Percentiles rank a stretch among this genome's conserved stretches.
These are phyloP conservation scores for Fusarium sp. DNA, from an alignment of 2,329 filamentous ascomycete species.

Conservation along the genomic window DNA sequence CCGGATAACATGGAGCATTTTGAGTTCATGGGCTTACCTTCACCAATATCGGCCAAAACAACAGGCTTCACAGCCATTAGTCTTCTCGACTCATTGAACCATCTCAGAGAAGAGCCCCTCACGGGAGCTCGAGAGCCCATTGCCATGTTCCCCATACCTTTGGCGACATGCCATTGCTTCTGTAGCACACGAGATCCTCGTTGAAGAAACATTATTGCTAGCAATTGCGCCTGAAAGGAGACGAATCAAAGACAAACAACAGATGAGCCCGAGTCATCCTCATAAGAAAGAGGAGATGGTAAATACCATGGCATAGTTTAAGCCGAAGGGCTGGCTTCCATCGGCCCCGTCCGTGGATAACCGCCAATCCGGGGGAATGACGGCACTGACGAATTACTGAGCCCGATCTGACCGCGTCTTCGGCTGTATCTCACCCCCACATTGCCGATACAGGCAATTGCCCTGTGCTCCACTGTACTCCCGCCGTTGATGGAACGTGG, in stretches of 20 bases:
- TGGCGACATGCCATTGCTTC: constrained; percentile 65
- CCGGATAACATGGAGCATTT: neutral
- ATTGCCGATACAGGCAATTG: constrained; percentile 35
- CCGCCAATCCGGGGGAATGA: constrained; percentile 53
- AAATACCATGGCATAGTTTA: constrained; percentile 40
- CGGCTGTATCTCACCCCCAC: constrained; percentile 39
- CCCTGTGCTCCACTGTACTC: constrained; percentile 36
- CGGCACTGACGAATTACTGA: constrained; percentile 39
- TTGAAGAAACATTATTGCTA: constrained; percentile 66
- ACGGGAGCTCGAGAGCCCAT: constrained; percentile 48
- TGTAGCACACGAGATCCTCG: constrained; percentile 64
- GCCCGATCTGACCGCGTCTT: constrained; percentile 40
- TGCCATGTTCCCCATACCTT: constrained; percentile 55
- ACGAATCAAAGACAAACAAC: constrained; percentile 27
- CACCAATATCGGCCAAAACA: constrained; percentile 85
- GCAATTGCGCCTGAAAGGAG: constrained; percentile 36
- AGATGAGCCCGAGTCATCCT: constrained; percentile 24
- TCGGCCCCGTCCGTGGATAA: constrained; percentile 55
- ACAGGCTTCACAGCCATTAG: constrained; percentile 80
- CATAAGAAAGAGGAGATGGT: constrained; percentile 42
- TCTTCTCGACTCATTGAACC: constrained; percentile 65
- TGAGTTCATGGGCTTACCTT: constrained; percentile 66
- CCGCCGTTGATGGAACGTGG: constrained; percentile 20
- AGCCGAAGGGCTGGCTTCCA: constrained; percentile 53
- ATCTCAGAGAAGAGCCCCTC: constrained; percentile 54